Percentiles rank a stretch among this genome's conserved stretches.
These are phyloP conservation scores for Hibiscus syriacus DNA, from an alignment of 345 rosid species.

Conservation along the genomic window DNA sequence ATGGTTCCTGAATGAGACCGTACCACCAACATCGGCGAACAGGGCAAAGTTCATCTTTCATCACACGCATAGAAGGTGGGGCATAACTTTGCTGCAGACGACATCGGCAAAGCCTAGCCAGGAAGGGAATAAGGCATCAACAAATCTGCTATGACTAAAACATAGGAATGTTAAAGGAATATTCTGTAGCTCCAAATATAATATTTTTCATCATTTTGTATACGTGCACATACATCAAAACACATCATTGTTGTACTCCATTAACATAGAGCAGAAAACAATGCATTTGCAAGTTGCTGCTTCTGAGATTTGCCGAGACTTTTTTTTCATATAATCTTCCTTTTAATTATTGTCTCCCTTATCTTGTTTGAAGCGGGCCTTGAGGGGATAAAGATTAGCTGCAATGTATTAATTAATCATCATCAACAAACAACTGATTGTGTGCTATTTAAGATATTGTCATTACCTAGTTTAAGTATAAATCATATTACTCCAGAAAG, in stretches of 20 bases:
- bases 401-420: no score
- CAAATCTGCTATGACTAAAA: not conserved
- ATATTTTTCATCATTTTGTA: not conserved
- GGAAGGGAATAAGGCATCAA: not conserved
- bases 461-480: no score
- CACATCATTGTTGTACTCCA: slow-evolving; percentile 14
- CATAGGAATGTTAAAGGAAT: not conserved
- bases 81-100: not conserved
- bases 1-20: not conserved
- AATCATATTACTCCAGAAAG: no score
- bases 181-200: not conserved
- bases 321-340: slow-evolving; percentile 28
- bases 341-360: slow-evolving; percentile 1
- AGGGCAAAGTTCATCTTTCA: not conserved
- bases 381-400: no score
- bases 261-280: slow-evolving; percentile 12
- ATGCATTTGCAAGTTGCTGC: slow-evolving; percentile 40
- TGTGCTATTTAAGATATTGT: no score
- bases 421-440: no score
- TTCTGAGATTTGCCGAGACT: slow-evolving; percentile 29
- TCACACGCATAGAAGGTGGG: not conserved
- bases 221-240: not conserved
- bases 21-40: not conserved
- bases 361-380: slow-evolving; percentile 21
- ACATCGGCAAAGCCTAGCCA: not conserved